Conservation (phyloP, 345 rosid species). For the Noccaea bulbosa region DNA sequence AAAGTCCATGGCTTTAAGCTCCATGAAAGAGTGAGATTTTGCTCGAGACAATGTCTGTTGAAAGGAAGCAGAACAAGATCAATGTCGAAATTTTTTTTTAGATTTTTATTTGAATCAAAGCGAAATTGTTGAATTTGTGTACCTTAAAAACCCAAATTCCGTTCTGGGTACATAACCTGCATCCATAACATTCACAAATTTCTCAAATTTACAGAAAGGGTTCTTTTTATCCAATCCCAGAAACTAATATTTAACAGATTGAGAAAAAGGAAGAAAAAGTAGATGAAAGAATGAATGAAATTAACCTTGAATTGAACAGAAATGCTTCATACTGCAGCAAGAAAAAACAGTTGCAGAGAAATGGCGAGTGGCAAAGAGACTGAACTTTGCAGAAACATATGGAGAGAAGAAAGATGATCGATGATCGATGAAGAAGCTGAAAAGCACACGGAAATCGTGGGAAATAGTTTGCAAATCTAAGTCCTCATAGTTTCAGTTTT, state of each 20-base stretch:
- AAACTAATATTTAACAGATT: neutral
- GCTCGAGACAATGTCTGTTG: constrained; percentile 52
- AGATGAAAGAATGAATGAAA: neutral
- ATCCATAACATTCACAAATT: constrained; percentile 19
- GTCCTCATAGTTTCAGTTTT: neutral
- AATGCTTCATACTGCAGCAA: constrained; percentile 10
- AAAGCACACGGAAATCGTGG: constrained; percentile 7
- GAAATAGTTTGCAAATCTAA: neutral
- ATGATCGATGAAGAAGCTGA: neutral
- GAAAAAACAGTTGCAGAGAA: neutral
- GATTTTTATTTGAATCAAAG: neutral
- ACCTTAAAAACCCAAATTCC: constrained; percentile 38
- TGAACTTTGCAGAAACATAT: constrained; percentile 6
- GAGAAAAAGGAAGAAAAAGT: neutral
- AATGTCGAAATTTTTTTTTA: too few species aligned
- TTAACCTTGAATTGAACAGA: constrained; percentile 4
- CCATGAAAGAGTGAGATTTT: constrained; percentile 49
- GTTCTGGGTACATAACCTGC: constrained; percentile 39
- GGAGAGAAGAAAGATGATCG: neutral
- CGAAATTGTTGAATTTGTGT: neutral
- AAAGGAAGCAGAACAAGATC: constrained; percentile 9
- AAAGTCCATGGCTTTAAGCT: constrained; percentile 43
- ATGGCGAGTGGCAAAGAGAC: constrained; percentile 8
- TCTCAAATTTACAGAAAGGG: constrained; percentile 5
- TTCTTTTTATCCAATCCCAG: constrained; percentile 1